Percentiles rank a stretch among this genome's conserved stretches.
These are phyloP conservation scores for Didymella lethalis DNA, from an alignment of 2,329 filamentous ascomycete genomes.

Conservation along the genomic window DNA sequence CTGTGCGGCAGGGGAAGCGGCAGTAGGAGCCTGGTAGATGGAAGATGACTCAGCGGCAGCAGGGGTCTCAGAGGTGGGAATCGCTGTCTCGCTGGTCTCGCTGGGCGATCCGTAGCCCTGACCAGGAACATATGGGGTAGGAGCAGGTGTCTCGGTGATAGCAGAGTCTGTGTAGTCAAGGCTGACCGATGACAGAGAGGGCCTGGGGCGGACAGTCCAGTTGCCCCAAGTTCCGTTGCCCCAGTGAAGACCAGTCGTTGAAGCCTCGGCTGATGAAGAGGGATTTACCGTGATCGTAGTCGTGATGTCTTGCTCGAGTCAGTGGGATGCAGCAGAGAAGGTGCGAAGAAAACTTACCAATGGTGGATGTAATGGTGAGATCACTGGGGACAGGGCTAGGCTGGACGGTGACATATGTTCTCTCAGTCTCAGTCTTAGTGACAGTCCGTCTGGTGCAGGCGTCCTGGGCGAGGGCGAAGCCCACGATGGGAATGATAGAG, in stretches of 20 bases:
- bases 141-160: slow-evolving; percentile 13
- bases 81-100: slow-evolving; percentile 16
- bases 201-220: slow-evolving; percentile 9
- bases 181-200: slow-evolving; percentile 2
- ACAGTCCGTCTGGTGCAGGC: slow-evolving; percentile 32
- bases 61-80: slow-evolving; percentile 21
- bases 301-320: slow-evolving; percentile 8
- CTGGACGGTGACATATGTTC: slow-evolving; percentile 36
- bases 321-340: neutral
- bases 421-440: slow-evolving; percentile 31
- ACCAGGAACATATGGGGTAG: slow-evolving; percentile 9
- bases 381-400: slow-evolving; percentile 19
- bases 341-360: neutral
- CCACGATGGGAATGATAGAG: slow-evolving; percentile 37
- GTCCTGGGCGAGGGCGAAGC: slow-evolving; percentile 37
- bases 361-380: slow-evolving; percentile 29
- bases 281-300: slow-evolving; percentile 29
- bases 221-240: slow-evolving; percentile 26
- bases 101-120: slow-evolving; percentile 12
- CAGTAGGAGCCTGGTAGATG: slow-evolving; percentile 2
- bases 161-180: slow-evolving; percentile 19
- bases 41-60: slow-evolving; percentile 9
- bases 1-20: neutral
- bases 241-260: slow-evolving; percentile 19
- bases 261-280: slow-evolving; percentile 11